These are phyloP conservation scores for Plasmodium cynomolgi DNA, from an alignment of 169 alveolate species.

Conservation along the genomic window DNA sequence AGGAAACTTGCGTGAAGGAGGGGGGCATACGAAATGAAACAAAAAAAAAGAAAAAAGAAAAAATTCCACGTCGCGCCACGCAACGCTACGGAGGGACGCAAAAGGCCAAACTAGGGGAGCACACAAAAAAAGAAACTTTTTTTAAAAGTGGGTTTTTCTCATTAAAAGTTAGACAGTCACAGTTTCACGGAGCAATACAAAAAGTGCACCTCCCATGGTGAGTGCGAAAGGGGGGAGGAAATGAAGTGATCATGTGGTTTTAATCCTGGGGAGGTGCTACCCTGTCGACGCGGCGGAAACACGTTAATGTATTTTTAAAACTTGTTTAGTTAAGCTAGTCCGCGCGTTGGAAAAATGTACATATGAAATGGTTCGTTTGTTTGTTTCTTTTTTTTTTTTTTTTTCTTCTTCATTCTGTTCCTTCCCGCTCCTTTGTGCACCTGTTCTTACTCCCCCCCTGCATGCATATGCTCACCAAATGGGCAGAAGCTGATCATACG, in stretches of 20 bases:
- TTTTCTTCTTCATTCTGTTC: not conserved
- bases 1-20: not conserved
- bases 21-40: not conserved
- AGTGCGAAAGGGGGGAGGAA: not conserved
- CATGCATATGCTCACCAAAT: not conserved
- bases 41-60: not conserved
- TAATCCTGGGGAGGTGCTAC: not conserved
- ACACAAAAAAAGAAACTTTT: not conserved
- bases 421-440: not conserved
- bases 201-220: not conserved
- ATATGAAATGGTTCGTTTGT: not conserved
- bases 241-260: not conserved
- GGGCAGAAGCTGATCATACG: not conserved
- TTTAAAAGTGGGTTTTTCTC: not conserved
- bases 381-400: too few species aligned
- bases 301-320: not conserved
- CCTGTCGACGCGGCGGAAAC: not conserved
- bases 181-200: not conserved
- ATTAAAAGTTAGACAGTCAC: not conserved
- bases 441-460: not conserved
- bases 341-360: not conserved
- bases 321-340: not conserved
- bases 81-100: not conserved
- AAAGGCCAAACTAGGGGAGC: not conserved
- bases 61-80: not conserved